These are phyloP conservation scores for Proliferodiscus dingleyae DNA, from an alignment of 2,329 filamentous ascomycete genomes.

Conservation along the genomic window DNA sequence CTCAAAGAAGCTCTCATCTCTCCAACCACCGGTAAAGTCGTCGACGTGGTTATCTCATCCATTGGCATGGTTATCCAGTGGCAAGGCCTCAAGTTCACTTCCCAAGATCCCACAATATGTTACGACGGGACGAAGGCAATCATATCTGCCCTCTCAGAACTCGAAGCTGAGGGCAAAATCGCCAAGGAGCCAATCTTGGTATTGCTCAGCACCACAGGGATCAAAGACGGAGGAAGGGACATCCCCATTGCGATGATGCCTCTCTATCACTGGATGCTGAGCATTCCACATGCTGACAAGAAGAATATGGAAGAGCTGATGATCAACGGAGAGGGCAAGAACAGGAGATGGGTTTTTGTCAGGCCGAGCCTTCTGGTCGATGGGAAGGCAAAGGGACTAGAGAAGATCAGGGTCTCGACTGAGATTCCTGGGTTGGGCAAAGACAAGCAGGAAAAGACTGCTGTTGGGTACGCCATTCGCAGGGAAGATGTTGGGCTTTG, in stretches of 20 bases:
- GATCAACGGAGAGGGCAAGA: constrained; percentile 11
- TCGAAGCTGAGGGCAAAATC: background rate
- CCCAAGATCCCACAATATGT: background rate
- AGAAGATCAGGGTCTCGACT: constrained; percentile 4
- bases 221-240: constrained; percentile 35
- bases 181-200: constrained; percentile 23
- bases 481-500: constrained; percentile 31
- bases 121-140: background rate
- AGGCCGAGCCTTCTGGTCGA: constrained; percentile 26
- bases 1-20: constrained; percentile 1
- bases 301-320: constrained; percentile 38
- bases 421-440: constrained; percentile 9
- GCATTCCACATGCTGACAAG: constrained; percentile 43
- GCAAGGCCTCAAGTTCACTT: background rate
- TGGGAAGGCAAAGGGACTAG: too few relatives aligned
- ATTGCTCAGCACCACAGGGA: constrained; percentile 39
- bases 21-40: background rate
- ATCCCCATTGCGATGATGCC: constrained; percentile 38
- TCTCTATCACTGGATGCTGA: constrained; percentile 38
- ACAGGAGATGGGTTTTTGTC: constrained; percentile 9
- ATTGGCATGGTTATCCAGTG: too few relatives aligned
- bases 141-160: background rate
- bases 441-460: constrained; percentile 11
- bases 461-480: constrained; percentile 29
- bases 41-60: background rate